Conservation (phyloP, 345 rosid species). For the Citrus inodora region DNA sequence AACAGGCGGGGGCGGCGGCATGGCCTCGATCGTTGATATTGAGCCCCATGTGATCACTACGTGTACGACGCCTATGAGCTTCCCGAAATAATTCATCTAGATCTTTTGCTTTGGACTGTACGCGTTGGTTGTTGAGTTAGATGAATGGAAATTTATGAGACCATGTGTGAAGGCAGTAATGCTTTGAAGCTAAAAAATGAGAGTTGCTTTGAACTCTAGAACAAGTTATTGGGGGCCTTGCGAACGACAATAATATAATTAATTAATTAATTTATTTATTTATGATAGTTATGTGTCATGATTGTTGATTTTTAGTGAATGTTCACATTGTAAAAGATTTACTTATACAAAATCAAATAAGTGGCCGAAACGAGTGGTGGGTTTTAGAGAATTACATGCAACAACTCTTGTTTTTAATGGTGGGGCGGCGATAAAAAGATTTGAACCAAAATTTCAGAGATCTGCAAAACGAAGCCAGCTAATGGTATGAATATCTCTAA, state of each 20-base stretch:
- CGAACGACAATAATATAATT: too few species aligned
- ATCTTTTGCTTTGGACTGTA: background rate
- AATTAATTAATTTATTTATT: too few species aligned
- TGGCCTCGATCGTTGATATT: constrained; percentile 24
- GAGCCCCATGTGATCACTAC: constrained; percentile 1
- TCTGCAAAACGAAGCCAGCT: background rate
- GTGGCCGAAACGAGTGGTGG: too few species aligned
- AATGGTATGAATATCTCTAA: background rate
- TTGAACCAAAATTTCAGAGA: too few species aligned
- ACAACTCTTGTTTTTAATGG: too few species aligned
- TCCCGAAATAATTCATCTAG: background rate
- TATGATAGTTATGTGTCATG: too few species aligned
- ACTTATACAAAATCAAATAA: too few species aligned
- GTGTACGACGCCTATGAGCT: background rate
- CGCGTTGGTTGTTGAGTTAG: background rate
- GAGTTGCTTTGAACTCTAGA: background rate
- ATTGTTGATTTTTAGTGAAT: too few species aligned
- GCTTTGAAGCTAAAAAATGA: background rate
- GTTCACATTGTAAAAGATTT: too few species aligned
- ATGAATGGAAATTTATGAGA: background rate
- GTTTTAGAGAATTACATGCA: too few species aligned
- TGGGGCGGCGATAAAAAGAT: too few species aligned
- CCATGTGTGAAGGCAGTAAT: background rate
- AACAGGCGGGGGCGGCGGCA: constrained; percentile 56
- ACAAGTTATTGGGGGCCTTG: background rate